Evolutionary conservation across 2,329 filamentous ascomycete genomes (phyloP), one percentile per base, ranked within the genome.

Genomic region (Biscogniauxia mediterranea): DNA sequence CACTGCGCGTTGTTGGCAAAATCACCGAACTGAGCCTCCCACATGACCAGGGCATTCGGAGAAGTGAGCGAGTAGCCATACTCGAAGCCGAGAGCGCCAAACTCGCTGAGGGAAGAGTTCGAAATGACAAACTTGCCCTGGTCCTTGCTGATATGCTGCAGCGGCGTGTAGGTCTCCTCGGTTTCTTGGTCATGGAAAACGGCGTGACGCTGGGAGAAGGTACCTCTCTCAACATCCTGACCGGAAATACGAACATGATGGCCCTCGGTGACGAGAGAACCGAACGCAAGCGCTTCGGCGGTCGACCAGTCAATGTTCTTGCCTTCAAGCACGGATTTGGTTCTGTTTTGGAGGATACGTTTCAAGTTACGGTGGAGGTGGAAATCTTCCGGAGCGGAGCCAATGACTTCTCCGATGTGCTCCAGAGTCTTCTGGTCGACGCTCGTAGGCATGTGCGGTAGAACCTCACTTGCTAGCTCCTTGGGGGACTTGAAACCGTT

Each of bases 1-100:
- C 93, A 96, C 80, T 99, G 95, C 52, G 95, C 94, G 74, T 97
- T 99, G 85, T 99, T 99, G 84, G 95, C 95, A 73, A 99, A 99
- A 79, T 99, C 95, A 83, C 95, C 95, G 73, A 99, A 99, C 79
- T 99, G 95, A 46, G 95, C 95, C 81, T 99, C 95, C 95, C 95
- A 99, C 88, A 99, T 96, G 70, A 99, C 94, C 25, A 99, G 87
- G 46, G 95, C 94, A 75, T 97, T 96, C 61, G 95, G 95, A 28
- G 95, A 98, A 26, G 93, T 96, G 63, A 99, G 82, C 2, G 95
- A 99, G 83, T 99, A 99, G 63, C 95, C 95, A 73, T 99, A 99
- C 79, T 99, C 95, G 76, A 99, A 99, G 58, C 95, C 95, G 64
- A 99, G 91, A 64, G 87, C 90, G 71, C 82, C 83, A 59, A 85